Evolutionary conservation across 2,329 filamentous ascomycete genomes (phyloP).

Genomic region (Alternaria sp.): DNA sequence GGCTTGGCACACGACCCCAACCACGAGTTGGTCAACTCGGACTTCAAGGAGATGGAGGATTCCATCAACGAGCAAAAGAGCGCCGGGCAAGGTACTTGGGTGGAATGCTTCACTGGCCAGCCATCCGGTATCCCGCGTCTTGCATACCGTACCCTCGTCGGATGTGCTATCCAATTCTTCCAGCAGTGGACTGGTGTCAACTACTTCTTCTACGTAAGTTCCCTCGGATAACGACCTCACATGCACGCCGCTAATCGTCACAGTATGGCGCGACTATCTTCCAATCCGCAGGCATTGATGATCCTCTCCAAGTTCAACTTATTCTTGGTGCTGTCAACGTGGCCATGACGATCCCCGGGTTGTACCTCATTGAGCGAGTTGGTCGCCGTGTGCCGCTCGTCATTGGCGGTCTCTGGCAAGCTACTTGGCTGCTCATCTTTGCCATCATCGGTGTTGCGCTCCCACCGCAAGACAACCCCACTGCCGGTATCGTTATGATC

Average conservation of each 20-base stretch:
- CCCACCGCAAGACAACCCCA: slow-evolving; percentile 40
- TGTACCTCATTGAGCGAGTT: slow-evolving; percentile 72
- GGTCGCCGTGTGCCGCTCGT: slow-evolving; percentile 73
- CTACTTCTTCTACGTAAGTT: slow-evolving; percentile 56
- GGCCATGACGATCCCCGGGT: slow-evolving; percentile 67
- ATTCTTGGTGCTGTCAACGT: slow-evolving; percentile 68
- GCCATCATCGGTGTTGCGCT: slow-evolving; percentile 50
- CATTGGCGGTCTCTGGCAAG: slow-evolving; percentile 71
- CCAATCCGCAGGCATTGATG: slow-evolving; percentile 67
- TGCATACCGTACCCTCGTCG: slow-evolving; percentile 40
- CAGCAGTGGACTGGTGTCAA: slow-evolving; percentile 54
- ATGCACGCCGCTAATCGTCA: slow-evolving; percentile 46
- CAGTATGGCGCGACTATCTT: slow-evolving; percentile 72
- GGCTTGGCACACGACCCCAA: slow-evolving; percentile 57
- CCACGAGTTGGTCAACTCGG: slow-evolving; percentile 57
- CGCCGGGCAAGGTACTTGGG: slow-evolving; percentile 38
- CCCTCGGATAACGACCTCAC: not conserved
- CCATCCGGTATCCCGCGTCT: slow-evolving; percentile 51
- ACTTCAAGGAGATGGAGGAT: slow-evolving; percentile 54
- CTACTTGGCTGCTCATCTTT: slow-evolving; percentile 69
- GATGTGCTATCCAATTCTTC: slow-evolving; percentile 38
- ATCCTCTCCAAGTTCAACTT: slow-evolving; percentile 59
- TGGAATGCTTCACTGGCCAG: slow-evolving; percentile 40
- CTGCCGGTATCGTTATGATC: slow-evolving; percentile 71
- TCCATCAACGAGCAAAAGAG: slow-evolving; percentile 36